phyloP scores from a whole-genome alignment of 306 rosid genomes.

The Sphenostylis stenocarpa region DNA sequence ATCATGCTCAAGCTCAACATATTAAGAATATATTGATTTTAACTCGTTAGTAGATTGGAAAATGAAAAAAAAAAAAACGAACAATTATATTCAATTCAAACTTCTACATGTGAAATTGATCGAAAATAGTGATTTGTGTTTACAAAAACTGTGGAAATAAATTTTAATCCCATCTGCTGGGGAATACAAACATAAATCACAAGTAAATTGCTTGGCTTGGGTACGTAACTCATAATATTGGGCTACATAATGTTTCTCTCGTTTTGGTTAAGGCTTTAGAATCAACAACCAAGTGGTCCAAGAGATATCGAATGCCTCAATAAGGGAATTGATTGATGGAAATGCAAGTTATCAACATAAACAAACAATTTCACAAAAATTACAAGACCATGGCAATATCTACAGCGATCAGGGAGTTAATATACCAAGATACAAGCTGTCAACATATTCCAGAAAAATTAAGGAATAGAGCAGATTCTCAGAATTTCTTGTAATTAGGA shows the following conservation, averaged over 20 bases:
- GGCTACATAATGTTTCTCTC: background rate
- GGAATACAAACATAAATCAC: background rate
- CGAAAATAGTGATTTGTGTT: background rate
- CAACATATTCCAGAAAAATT: background rate
- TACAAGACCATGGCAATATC: background rate
- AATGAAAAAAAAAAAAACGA: background rate
- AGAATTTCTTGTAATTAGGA: background rate
- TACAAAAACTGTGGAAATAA: background rate
- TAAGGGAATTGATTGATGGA: background rate
- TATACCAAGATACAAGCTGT: background rate
- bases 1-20: constrained; percentile 6
- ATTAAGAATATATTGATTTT: background rate
- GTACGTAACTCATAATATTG: background rate
- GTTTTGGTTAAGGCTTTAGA: background rate
- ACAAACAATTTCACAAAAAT: background rate
- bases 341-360: background rate
- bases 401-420: background rate
- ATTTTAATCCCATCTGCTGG: background rate
- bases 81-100: background rate
- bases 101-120: background rate
- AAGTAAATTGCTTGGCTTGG: background rate
- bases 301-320: background rate
- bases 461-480: background rate
- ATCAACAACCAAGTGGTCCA: background rate
- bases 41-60: no score